Evolutionary conservation across 2,329 filamentous ascomycete genomes (phyloP).

Genomic region (Diaporthe longicolla): DNA sequence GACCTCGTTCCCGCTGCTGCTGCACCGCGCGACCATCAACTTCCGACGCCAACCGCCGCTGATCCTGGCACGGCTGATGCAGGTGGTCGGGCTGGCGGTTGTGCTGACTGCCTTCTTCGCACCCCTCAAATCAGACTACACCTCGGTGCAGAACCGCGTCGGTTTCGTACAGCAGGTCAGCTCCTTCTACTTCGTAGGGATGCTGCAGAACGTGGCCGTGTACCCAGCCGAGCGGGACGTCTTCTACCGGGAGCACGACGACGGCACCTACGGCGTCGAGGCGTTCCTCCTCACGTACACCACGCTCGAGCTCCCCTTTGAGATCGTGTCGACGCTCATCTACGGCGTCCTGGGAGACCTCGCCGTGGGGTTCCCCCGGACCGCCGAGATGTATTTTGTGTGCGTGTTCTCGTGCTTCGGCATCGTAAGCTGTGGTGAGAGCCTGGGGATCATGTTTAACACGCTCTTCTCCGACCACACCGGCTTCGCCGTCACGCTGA

Average conservation of each 20-base stretch:
- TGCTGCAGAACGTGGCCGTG: constrained; percentile 83
- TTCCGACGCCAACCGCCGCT: constrained; percentile 75
- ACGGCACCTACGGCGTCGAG: constrained; percentile 79
- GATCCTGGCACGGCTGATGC: constrained; percentile 75
- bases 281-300: constrained; percentile 81
- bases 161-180: constrained; percentile 81
- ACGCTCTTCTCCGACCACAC: constrained; percentile 78
- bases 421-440: constrained; percentile 81
- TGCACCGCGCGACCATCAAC: constrained; percentile 78
- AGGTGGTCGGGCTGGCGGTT: constrained; percentile 74
- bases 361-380: constrained; percentile 75
- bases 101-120: constrained; percentile 79
- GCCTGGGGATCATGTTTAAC: constrained; percentile 84
- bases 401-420: constrained; percentile 79
- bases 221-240: constrained; percentile 81
- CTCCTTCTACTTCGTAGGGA: constrained; percentile 81
- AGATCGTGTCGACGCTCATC: constrained; percentile 74
- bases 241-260: constrained; percentile 83
- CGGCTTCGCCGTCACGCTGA: constrained; percentile 82
- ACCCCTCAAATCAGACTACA: constrained; percentile 78
- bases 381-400: constrained; percentile 76
- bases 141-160: constrained; percentile 78
- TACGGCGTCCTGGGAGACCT: constrained; percentile 76
- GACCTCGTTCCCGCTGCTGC: constrained; percentile 75
- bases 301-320: constrained; percentile 79